Evolutionary conservation across 768 basidiomycete species (phyloP).

Genomic region (Gelatoporia subvermispora): DNA sequence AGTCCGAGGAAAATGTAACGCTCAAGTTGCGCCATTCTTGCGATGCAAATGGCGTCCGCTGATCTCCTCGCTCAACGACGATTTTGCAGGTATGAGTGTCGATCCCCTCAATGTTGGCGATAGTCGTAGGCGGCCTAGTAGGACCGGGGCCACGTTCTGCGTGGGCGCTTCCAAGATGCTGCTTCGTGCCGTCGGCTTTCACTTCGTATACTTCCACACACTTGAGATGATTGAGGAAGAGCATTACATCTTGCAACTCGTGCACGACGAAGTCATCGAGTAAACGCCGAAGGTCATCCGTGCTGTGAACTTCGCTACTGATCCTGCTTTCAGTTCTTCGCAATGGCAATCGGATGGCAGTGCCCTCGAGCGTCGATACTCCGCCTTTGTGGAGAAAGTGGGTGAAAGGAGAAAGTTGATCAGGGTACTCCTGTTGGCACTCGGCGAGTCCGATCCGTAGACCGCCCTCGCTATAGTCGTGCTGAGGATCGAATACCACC

Average conservation of each 20-base stretch:
- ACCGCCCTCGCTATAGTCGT: conserved; percentile 27
- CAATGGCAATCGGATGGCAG: conserved; percentile 45
- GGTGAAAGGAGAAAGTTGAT: conserved; percentile 31
- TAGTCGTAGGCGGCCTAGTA: too few relatives aligned
- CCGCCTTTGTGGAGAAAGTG: conserved; percentile 19
- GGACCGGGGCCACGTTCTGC: too few relatives aligned
- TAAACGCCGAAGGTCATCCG: conserved; percentile 32
- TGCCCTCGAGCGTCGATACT: conserved; percentile 28
- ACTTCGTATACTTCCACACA: conserved; percentile 39
- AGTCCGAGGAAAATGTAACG: conserved; percentile 20
- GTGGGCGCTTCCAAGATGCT: too few relatives aligned
- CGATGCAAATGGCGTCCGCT: neutral
- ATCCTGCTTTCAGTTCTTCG: conserved; percentile 30
- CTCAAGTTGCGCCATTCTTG: conserved; percentile 2
- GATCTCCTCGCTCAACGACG: neutral
- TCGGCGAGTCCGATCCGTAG: conserved; percentile 25
- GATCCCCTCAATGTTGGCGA: too few relatives aligned
- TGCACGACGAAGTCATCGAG: conserved; percentile 36
- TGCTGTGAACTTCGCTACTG: conserved; percentile 28
- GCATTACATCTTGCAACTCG: conserved; percentile 35
- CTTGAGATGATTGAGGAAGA: conserved; percentile 38
- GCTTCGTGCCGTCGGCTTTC: too few relatives aligned
- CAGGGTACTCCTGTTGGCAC: conserved; percentile 17
- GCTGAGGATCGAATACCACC: conserved; percentile 41
- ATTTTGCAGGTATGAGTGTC: neutral